Conservation (phyloP, 2,329 filamentous ascomycete species). For the Talaromyces sp. region DNA sequence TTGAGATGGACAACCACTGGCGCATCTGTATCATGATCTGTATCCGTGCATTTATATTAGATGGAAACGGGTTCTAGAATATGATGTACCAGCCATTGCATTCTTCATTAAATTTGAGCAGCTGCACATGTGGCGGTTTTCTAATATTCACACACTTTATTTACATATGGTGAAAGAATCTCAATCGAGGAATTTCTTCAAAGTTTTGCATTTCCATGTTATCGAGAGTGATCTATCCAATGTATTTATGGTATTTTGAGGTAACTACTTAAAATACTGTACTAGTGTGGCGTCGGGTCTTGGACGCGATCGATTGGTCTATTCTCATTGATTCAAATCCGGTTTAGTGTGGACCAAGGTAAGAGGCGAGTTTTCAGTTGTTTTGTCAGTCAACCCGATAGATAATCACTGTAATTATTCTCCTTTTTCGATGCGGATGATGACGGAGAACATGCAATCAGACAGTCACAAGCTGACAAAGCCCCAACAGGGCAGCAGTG, state of each 20-base stretch:
- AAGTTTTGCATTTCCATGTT: not conserved
- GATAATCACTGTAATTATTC: not conserved
- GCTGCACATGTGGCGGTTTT: not conserved
- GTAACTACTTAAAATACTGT: too few species aligned
- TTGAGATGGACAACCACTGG: not conserved
- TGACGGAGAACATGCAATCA: not conserved
- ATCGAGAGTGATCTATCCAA: too few species aligned
- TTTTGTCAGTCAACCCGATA: not conserved
- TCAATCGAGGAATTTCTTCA: not conserved
- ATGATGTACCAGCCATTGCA: not conserved
- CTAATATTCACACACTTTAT: not conserved
- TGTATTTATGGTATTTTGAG: too few species aligned
- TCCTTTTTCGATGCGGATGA: not conserved
- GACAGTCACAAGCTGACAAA: not conserved
- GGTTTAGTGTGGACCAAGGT: not conserved
- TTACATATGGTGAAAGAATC: not conserved
- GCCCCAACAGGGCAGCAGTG: not conserved
- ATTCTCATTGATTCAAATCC: not conserved
- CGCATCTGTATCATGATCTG: not conserved
- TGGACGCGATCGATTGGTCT: not conserved
- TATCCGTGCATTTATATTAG: not conserved
- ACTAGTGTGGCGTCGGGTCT: not conserved
- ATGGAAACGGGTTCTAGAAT: not conserved
- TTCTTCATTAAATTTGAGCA: not conserved
- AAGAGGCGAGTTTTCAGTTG: not conserved